Conservation (phyloP, 1,284 basidiomycete species). For the Rhizoctonia solani region DNA sequence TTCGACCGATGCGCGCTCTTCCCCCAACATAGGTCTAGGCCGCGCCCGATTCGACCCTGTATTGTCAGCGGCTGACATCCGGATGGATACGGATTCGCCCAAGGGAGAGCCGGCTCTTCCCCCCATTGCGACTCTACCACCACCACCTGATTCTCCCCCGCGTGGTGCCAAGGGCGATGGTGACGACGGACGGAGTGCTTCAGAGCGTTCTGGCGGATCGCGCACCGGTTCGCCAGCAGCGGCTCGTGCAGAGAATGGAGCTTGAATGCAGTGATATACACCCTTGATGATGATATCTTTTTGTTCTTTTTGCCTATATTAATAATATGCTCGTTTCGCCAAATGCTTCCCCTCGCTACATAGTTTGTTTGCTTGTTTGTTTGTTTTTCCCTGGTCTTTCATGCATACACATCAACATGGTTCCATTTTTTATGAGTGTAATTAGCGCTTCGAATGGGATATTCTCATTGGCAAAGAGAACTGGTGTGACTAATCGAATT, state of each 20-base stretch:
- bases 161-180: slow-evolving; percentile 10
- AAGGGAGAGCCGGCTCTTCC: slow-evolving; percentile 36
- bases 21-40: slow-evolving; percentile 1
- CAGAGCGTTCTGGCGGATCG: slow-evolving; percentile 7
- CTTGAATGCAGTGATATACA: background rate
- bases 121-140: slow-evolving; percentile 38
- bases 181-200: slow-evolving; percentile 12
- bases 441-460: background rate
- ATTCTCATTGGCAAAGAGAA: no score
- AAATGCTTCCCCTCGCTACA: background rate
- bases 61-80: slow-evolving; percentile 14
- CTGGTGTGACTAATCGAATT: no score
- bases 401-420: background rate
- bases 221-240: slow-evolving; percentile 1
- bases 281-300: background rate
- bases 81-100: slow-evolving; percentile 20
- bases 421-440: background rate
- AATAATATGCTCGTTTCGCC: background rate
- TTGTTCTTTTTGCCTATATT: background rate
- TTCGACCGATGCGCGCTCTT: slow-evolving; percentile 35
- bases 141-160: slow-evolving; percentile 24
- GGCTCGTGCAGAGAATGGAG: background rate
- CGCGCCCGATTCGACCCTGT: slow-evolving; percentile 25
- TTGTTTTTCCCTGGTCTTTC: slow-evolving; percentile 1
- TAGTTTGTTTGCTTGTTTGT: background rate